Base-by-base conservation (phyloP, 495 filamentous ascomycete species). In the Extremus antarcticus region DNA sequence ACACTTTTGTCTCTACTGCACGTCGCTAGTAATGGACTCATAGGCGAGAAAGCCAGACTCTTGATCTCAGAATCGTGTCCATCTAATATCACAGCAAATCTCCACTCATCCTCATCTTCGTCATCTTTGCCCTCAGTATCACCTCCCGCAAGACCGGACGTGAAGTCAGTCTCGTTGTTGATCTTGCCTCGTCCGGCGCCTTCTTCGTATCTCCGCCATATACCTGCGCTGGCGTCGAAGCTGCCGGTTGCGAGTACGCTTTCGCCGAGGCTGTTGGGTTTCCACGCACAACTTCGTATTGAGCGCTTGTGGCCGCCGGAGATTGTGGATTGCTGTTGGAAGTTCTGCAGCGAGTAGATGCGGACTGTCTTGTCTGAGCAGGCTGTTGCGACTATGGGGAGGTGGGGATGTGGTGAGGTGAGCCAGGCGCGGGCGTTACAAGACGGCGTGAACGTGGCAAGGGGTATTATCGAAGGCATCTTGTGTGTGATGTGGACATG, bases 11-110 rank as follows among this genome's bases (percentile, higher is more conserved):
- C 92, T 11, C 92, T 76, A 21, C 80, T 83, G 65, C 90, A 97
- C 0, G 90, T 95, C 4, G 92, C 92, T 2, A 98, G 78, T 53
- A 85, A 79, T 3, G 55, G 59, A 0, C 89, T 88, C 0, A 81
- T 83, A 0, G 88, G 78, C 1, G 81, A 85, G 79, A 87, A 98
- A 15, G 85, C 78, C 1, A 95, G 79, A 23, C 75, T 78, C 66
- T 98, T 98, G 62, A 98, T 83, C 67, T 98, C 92, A 51, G 84
- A 87, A 47, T 96, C 91, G 62, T 97, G 92, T 0, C 92, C 92
- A 59, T 95, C 91, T 0, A 98, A 76, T 0, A 95, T 82, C 15
- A 95, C 77, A 0, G 85, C 81, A 58, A 94, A 90, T 16, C 84
- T 82, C 89, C 90, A 98, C 20, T 90, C 86, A 0, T 86, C 81